These are phyloP conservation scores for Serendipita sp. DNA, from an alignment of 768 basidiomycete genomes.

Conservation along the genomic window DNA sequence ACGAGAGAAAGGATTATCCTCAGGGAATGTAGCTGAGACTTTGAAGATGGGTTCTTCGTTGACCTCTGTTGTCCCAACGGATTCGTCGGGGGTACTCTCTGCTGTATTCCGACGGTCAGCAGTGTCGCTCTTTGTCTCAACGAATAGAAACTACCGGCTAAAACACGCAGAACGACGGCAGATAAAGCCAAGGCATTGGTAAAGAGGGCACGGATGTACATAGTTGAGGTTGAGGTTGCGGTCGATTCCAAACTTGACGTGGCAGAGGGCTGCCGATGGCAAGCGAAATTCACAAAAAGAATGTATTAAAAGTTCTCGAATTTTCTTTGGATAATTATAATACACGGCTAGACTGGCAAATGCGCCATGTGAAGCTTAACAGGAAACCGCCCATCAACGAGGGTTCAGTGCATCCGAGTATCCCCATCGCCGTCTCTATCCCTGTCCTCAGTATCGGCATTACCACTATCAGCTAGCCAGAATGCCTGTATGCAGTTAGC, in stretches of 20 bases:
- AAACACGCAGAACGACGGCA: not conserved
- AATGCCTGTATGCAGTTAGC: constrained; percentile 29
- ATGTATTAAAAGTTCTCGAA: too few relatives aligned
- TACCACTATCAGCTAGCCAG: constrained; percentile 50
- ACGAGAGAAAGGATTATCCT: constrained; percentile 2
- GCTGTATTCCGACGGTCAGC: not conserved
- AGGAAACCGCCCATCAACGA: not conserved
- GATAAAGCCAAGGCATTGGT: not conserved
- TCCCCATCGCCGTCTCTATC: constrained; percentile 20
- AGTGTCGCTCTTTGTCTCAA: not conserved
- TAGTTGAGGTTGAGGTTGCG: not conserved
- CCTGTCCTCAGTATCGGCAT: constrained; percentile 47
- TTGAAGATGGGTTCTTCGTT: not conserved
- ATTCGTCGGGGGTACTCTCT: not conserved
- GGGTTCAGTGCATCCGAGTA: not conserved
- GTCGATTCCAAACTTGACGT: not conserved
- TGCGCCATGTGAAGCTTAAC: not conserved
- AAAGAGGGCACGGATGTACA: not conserved
- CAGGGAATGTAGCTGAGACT: not conserved
- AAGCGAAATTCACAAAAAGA: not conserved
- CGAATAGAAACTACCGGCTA: not conserved
- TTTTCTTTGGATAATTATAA: too few relatives aligned
- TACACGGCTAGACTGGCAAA: too few relatives aligned
- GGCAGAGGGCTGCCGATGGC: not conserved
- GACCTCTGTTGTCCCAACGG: not conserved